Percentiles rank a stretch among this genome's conserved stretches.
These are phyloP conservation scores for Aspergillus versicolor DNA, from an alignment of 2,329 filamentous ascomycete species.

Conservation along the genomic window DNA sequence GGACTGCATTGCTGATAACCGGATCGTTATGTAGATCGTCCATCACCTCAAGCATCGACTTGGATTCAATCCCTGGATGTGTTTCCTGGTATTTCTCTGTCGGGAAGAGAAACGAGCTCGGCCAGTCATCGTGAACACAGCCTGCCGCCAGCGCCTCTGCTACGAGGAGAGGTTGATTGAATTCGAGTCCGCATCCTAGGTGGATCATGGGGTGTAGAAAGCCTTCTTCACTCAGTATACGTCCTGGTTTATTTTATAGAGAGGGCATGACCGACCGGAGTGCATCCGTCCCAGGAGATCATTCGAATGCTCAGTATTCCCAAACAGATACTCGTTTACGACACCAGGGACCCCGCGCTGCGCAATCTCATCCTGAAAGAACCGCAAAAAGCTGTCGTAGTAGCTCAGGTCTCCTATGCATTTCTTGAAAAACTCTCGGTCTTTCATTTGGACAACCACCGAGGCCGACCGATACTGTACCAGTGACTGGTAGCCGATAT, in stretches of 20 bases:
- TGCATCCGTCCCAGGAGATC: slow-evolving; percentile 16
- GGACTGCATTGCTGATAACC: background rate
- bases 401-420: slow-evolving; percentile 12
- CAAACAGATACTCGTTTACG: slow-evolving; percentile 22
- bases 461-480: background rate
- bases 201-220: slow-evolving; percentile 13
- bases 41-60: background rate
- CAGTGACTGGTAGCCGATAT: slow-evolving; percentile 17
- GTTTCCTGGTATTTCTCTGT: background rate
- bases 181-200: slow-evolving; percentile 10
- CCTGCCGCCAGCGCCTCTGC: slow-evolving; percentile 10
- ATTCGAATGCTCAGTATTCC: slow-evolving; percentile 13
- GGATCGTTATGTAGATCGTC: background rate
- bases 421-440: slow-evolving; percentile 13
- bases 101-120: background rate
- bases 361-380: slow-evolving; percentile 21
- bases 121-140: slow-evolving; percentile 7
- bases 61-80: background rate
- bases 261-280: background rate
- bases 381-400: slow-evolving; percentile 15
- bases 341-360: slow-evolving; percentile 14
- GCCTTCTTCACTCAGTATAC: background rate
- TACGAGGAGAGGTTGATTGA: slow-evolving; percentile 9
- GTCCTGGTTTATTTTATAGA: background rate
- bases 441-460: background rate